These are phyloP conservation scores for Chrysoporthe deuterocubensis DNA, from an alignment of 2,329 filamentous ascomycete species.

Conservation along the genomic window DNA sequence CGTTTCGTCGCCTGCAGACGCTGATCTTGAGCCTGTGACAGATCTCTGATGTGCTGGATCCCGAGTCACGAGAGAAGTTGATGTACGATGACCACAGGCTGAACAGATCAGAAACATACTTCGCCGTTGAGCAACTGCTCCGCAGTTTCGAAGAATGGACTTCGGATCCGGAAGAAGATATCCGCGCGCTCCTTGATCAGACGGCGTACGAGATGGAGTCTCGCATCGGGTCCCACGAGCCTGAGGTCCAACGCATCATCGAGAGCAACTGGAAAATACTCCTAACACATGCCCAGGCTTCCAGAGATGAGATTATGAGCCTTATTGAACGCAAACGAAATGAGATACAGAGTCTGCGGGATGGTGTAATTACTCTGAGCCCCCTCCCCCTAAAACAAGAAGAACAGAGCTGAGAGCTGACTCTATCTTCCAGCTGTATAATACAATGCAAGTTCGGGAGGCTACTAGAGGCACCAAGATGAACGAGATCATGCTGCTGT, in stretches of 20 bases:
- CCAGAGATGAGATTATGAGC: background rate
- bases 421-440: background rate
- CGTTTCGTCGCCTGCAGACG: background rate
- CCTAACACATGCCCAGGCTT: background rate
- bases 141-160: background rate
- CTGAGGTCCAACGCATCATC: background rate
- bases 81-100: background rate
- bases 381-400: background rate
- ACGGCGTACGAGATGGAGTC: background rate
- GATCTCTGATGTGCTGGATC: constrained; percentile 1
- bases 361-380: background rate
- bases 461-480: constrained; percentile 4
- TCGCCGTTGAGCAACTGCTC: background rate
- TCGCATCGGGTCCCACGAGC: background rate
- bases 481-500: background rate
- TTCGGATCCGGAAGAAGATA: background rate
- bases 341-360: background rate
- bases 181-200: background rate
- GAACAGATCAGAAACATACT: background rate
- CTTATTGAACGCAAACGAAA: background rate
- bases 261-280: background rate
- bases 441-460: background rate
- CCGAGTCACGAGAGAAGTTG: background rate
- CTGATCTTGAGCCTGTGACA: background rate
- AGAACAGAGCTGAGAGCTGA: background rate